These are phyloP conservation scores for Kodamaea laetipori DNA, from an alignment of 805 yeast species.

Conservation along the genomic window DNA sequence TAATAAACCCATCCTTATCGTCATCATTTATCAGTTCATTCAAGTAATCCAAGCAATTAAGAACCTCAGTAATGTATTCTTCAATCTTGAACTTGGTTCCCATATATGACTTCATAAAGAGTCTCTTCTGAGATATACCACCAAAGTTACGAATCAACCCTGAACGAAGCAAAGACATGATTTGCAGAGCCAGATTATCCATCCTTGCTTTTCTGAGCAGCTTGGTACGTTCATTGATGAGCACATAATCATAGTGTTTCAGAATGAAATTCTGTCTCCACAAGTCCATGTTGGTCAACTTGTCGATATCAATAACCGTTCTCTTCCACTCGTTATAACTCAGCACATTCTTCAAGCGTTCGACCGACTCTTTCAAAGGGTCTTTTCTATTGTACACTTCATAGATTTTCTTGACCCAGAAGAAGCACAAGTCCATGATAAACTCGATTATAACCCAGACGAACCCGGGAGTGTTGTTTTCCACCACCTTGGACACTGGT, in stretches of 20 bases:
- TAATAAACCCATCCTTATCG: constrained; percentile 35
- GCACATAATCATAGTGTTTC: constrained; percentile 76
- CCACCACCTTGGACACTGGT: constrained; percentile 30
- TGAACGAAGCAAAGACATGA: constrained; percentile 72
- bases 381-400: constrained; percentile 40
- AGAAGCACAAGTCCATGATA: constrained; percentile 45
- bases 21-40: constrained; percentile 44
- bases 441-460: constrained; percentile 48
- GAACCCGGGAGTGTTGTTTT: constrained; percentile 40
- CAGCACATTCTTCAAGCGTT: constrained; percentile 51
- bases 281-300: constrained; percentile 44
- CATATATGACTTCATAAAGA: constrained; percentile 78
- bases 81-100: constrained; percentile 92
- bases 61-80: constrained; percentile 77
- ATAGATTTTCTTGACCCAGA: constrained; percentile 47
- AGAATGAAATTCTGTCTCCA: constrained; percentile 86
- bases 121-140: constrained; percentile 75
- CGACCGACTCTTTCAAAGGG: constrained; percentile 50
- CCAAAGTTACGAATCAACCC: constrained; percentile 90
- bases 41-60: constrained; percentile 63
- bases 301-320: constrained; percentile 52
- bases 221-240: constrained; percentile 74
- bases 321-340: constrained; percentile 73
- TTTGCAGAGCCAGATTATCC: constrained; percentile 54
- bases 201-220: constrained; percentile 62